Base-by-base conservation (phyloP, 768 basidiomycete genomes). In the Boletus vinaceobasis region DNA sequence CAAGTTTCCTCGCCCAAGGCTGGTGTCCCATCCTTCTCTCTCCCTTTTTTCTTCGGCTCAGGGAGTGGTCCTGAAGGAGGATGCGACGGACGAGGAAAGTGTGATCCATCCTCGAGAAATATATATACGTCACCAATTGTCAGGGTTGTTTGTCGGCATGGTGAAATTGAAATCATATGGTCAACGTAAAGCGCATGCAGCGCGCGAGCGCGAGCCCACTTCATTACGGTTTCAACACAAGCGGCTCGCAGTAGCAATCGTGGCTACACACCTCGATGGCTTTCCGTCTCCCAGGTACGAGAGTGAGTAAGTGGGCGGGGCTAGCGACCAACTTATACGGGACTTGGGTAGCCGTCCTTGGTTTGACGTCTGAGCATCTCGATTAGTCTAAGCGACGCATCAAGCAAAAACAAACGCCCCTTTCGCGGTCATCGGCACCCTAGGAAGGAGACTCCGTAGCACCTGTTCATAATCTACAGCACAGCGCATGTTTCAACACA, bases 171-270 rank as follows among this genome's bases (percentile, higher is more conserved):
- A 8, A 52, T 37, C 48, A 64, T 59, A 36, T 59, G 55, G n/a
- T 71, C 60, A 10, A 70, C 60, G 50, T 80, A 80, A 27, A 74
- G 72, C 8, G 63, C 62, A 23, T 69, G 71, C 14, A 80, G 57
- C 19, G 73, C 70, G n/a, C 71, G 71, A 32, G 79, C 77, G 6
- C 79, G 73, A 15, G 65, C 72, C 78, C 77, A 77, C 79, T 81
- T 58, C 32, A 36, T 9, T 10, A 31, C 26, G 5, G 9, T 21
- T 48, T 63, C 37, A 61, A 48, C 23, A 56, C 8, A 23, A 31
- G 15, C 27, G 10, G 17, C 15, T 40, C 13, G 39, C 35, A 19
- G 42, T 11, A 32, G 23, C 10, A 50, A 43, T n/a, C 36, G 26
- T n/a, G 31, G 29, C 2, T 38, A 61, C 75, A 36, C 31, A 79